A percentile compares a stretch with the other conserved stretches of the same genome.
These are phyloP conservation scores for Pseudognaphalium luteoalbum DNA, from an alignment of 129 eudicot species.

Conservation along the genomic window DNA sequence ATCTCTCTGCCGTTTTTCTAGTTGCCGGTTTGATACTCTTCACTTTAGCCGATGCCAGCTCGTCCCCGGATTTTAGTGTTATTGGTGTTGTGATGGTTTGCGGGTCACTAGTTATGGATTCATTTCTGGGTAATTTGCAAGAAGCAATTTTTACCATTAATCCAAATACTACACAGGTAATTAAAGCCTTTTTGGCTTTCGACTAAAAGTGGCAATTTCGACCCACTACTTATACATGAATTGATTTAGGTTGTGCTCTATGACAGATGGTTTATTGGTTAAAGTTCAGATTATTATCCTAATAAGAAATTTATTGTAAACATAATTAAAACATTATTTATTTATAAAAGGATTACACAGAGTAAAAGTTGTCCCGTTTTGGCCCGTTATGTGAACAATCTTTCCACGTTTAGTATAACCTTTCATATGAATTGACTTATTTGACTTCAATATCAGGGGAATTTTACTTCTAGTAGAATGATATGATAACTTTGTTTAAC, in stretches of 20 bases:
- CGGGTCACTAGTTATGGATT: constrained; percentile 93
- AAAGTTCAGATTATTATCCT: too few relatives aligned
- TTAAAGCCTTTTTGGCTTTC: not conserved
- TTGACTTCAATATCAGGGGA: too few relatives aligned
- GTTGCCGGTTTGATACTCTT: constrained; percentile 86
- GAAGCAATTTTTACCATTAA: constrained; percentile 94
- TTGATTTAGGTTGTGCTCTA: too few relatives aligned
- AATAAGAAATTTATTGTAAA: too few relatives aligned
- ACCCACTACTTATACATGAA: not conserved
- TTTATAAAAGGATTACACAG: too few relatives aligned
- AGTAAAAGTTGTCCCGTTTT: not conserved
- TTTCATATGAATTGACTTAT: too few relatives aligned
- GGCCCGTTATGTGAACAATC: too few relatives aligned
- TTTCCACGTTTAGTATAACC: not conserved
- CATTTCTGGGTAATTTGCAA: constrained; percentile 94
- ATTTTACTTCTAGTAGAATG: too few relatives aligned
- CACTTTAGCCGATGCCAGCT: constrained; percentile 89
- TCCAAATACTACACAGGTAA: constrained; percentile 89
- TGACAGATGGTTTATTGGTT: too few relatives aligned
- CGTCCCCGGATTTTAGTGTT: constrained; percentile 86
- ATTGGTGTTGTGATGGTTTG: constrained; percentile 82
- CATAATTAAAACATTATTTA: not conserved
- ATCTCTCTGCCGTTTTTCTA: constrained; percentile 74
- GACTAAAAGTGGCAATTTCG: not conserved
- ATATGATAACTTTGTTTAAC: too few relatives aligned